Evolutionary conservation across 257 asterid species (phyloP).

Genomic region (Oldenlandia corymbosa): DNA sequence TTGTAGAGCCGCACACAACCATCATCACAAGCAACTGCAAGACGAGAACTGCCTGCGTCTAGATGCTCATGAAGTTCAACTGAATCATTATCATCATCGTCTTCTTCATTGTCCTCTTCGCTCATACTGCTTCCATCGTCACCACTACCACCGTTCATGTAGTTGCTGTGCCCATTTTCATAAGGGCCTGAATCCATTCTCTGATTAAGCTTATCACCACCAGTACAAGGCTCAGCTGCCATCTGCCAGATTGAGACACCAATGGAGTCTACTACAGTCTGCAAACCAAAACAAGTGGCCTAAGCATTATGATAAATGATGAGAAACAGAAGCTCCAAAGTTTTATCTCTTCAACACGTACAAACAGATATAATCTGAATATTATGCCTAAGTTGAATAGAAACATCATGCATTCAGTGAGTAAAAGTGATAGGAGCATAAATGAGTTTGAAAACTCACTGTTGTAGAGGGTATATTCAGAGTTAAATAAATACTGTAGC

Average conservation of each 20-base stretch:
- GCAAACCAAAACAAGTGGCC: constrained; percentile 27
- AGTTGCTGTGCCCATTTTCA: constrained; percentile 51
- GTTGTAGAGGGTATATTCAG: no score
- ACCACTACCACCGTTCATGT: constrained; percentile 28
- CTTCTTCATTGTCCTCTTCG: constrained; percentile 43
- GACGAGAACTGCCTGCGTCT: constrained; percentile 29
- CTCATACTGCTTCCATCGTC: constrained; percentile 48
- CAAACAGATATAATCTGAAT: no score
- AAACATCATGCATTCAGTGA: no score
- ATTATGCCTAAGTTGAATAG: no score
- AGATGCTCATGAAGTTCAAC: constrained; percentile 36
- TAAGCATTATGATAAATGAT: no score
- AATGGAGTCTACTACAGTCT: constrained; percentile 69
- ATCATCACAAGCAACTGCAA: constrained; percentile 89
- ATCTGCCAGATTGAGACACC: constrained; percentile 88
- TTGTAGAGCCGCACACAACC: constrained; percentile 77
- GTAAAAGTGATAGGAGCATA: no score
- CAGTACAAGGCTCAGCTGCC: constrained; percentile 67
- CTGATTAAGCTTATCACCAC: constrained; percentile 15
- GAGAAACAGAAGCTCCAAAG: no score
- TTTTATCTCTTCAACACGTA: no score
- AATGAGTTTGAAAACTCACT: no score
- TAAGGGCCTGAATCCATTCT: constrained; percentile 23
- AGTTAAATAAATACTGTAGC: no score
- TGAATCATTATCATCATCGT: constrained; percentile 30